Evolutionary conservation across 208 protist species (phyloP).

Genomic region (Endotrypanum monterogeii): DNA sequence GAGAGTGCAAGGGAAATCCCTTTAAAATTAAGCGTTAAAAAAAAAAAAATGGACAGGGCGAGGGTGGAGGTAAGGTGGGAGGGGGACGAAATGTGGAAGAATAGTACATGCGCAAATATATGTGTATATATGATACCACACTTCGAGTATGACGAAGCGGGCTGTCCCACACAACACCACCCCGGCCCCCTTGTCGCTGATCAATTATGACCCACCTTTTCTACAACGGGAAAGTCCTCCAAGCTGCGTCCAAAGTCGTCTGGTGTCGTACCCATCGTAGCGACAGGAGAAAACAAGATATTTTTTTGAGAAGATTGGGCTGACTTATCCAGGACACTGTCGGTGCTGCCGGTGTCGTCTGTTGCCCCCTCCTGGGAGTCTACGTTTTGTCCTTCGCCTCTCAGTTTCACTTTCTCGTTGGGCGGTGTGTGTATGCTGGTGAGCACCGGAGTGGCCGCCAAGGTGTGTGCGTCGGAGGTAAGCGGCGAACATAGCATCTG

Average conservation of each 20-base stretch:
- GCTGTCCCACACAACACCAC: not conserved
- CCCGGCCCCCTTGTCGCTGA: not conserved
- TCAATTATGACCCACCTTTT: not conserved
- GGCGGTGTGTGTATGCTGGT: not conserved
- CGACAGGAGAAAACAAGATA: conserved; percentile 19
- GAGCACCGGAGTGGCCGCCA: not conserved
- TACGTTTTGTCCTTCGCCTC: not conserved
- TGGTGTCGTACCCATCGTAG: conserved; percentile 6
- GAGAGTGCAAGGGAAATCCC: not conserved
- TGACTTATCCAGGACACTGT: conserved; percentile 18
- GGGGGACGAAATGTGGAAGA: too few relatives aligned
- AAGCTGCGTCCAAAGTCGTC: conserved; percentile 1
- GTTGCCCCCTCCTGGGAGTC: conserved; percentile 13
- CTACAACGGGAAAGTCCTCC: conserved; percentile 19
- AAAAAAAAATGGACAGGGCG: not conserved
- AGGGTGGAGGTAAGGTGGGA: too few relatives aligned
- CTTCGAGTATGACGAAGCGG: not conserved
- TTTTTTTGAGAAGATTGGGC: not conserved
- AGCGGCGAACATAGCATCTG: not conserved
- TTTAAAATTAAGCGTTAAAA: too few relatives aligned
- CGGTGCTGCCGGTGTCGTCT: conserved; percentile 16
- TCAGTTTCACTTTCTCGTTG: not conserved
- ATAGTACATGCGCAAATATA: not conserved
- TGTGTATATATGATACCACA: not conserved
- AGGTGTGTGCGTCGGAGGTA: not conserved